Conservation (phyloP, 2,329 filamentous ascomycete genomes). For the Talaromyces sp. region DNA sequence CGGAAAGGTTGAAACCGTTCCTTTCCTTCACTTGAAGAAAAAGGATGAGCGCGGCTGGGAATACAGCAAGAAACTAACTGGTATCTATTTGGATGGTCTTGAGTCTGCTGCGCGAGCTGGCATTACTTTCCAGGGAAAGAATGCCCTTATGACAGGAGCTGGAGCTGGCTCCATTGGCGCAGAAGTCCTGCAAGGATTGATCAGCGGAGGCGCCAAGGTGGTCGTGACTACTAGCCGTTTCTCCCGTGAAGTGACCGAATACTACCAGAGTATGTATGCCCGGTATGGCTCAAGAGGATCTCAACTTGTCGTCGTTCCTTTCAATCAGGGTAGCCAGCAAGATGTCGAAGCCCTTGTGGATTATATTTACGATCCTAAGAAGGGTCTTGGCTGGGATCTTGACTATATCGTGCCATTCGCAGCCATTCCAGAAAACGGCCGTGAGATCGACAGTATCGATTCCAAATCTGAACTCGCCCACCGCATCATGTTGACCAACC, state of each 20-base stretch:
- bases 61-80: conserved; percentile 98
- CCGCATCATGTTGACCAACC: conserved; percentile 97
- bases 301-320: conserved; percentile 94
- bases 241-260: conserved; percentile 95
- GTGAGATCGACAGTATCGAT: conserved; percentile 94
- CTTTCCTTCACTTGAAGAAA: conserved; percentile 97
- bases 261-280: conserved; percentile 98
- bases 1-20: conserved; percentile 93
- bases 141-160: conserved; percentile 96
- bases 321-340: conserved; percentile 98
- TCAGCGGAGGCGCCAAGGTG: conserved; percentile 95
- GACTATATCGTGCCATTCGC: conserved; percentile 96
- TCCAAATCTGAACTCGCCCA: conserved; percentile 97
- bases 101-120: conserved; percentile 83
- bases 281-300: conserved; percentile 90
- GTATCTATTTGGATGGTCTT: conserved; percentile 83
- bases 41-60: conserved; percentile 97
- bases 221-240: conserved; percentile 95
- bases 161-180: conserved; percentile 97
- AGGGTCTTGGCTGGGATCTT: conserved; percentile 94
- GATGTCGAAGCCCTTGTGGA: conserved; percentile 90
- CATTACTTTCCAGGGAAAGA: conserved; percentile 89
- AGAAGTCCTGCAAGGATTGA: conserved; percentile 89
- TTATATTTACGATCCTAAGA: conserved; percentile 96
- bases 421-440: conserved; percentile 94